Evolutionary conservation across 345 rosid genomes (phyloP), one percentile per base, ranked within the genome.

Genomic region (Rhodamnia rubescens): DNA sequence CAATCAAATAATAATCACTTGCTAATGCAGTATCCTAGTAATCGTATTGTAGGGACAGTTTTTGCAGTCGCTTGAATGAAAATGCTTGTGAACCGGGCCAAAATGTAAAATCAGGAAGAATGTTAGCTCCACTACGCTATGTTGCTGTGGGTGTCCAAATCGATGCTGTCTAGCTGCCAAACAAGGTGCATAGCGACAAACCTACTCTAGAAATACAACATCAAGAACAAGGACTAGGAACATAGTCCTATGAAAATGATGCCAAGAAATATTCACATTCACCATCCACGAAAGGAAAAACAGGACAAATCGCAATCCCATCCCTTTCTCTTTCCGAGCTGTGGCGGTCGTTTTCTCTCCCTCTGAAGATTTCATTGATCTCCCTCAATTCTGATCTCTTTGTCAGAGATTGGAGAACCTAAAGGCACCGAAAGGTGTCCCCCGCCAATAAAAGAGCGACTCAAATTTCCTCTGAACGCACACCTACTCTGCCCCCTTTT

Each of bases 141-240:
- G 86, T 55, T 85, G 24, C 61, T 57, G 21, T 42, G 83, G 26
- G 56, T 78, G 75, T 78, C 86, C 86, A 85, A 78, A 78, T 85
- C 74, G 26, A 56, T 85, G 83, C 86, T 85, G 55, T 85, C 5
- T 22, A 36, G 24, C 74, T 18, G 42, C 56, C 24, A 26, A 56
- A 85, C 83, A 74, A 74, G 56, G 16, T 40, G 82, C 27, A 40
- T 14, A 69, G 55, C 5, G 74, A 85, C 83, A 85, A 53, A 56
- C 80, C 36, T 26, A 21, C 40, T 1, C 47, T 36, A 36, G 21
- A 64, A 69, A 32, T 36, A 44, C 80, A 69, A 69, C 13, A 9
- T 18, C 80, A 36, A 11, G 80, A 5, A 26, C 47, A 18, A 69
- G 13, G 80, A 69, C 47, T 69, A 36, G 80, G 47, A 69, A 36